Evolutionary conservation across 2,329 filamentous ascomycete species (phyloP).

Genomic region (Microsporum audouinii): DNA sequence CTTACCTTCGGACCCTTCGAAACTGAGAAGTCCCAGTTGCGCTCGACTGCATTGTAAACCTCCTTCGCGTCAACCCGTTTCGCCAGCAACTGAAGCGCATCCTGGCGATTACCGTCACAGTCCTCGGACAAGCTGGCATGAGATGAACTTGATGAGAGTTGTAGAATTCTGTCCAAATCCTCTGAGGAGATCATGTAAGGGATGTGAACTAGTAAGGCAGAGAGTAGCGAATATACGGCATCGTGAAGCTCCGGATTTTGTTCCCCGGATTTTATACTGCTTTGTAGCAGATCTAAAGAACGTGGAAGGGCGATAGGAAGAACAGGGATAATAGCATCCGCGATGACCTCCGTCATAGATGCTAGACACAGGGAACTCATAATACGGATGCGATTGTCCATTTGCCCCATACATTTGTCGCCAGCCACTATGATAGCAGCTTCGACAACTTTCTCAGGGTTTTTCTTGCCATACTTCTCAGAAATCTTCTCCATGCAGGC

Average conservation of each 20-base stretch:
- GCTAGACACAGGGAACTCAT: conserved; percentile 83
- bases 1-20: conserved; percentile 52
- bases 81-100: conserved; percentile 63
- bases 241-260: conserved; percentile 60
- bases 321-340: conserved; percentile 73
- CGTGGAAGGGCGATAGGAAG: conserved; percentile 64
- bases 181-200: conserved; percentile 77
- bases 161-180: conserved; percentile 61
- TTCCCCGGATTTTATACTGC: conserved; percentile 45
- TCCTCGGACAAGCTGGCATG: conserved; percentile 49
- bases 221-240: conserved; percentile 69
- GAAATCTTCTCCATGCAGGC: conserved; percentile 85
- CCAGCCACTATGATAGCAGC: conserved; percentile 69
- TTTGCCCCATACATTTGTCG: conserved; percentile 61
- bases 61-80: conserved; percentile 65
- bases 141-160: conserved; percentile 61
- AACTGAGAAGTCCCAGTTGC: conserved; percentile 58
- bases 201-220: conserved; percentile 66
- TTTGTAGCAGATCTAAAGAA: conserved; percentile 58
- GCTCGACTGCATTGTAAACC: conserved; percentile 61
- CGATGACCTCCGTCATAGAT: conserved; percentile 77
- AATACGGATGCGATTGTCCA: conserved; percentile 60
- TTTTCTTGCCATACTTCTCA: conserved; percentile 91
- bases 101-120: conserved; percentile 52
- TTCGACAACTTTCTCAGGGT: conserved; percentile 61